Evolutionary conservation across 768 basidiomycete genomes (phyloP).

Genomic region (Termitomyces sp.): DNA sequence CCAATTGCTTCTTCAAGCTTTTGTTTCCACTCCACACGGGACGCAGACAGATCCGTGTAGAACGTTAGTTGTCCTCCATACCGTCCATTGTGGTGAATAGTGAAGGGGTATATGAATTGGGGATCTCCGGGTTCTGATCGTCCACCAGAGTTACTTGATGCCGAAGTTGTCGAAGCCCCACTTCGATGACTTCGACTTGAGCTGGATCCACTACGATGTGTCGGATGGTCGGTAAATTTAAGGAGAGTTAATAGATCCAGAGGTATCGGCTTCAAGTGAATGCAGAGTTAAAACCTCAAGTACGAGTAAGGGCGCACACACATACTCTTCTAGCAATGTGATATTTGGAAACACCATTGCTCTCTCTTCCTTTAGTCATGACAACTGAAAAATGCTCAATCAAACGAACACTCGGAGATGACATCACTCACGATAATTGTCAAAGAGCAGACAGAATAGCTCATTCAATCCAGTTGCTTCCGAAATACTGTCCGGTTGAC

Average conservation of each 20-base stretch:
- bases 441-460: slow-evolving; percentile 85
- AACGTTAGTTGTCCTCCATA: slow-evolving; percentile 80
- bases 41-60: slow-evolving; percentile 73
- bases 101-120: slow-evolving; percentile 78
- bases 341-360: slow-evolving; percentile 71
- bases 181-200: slow-evolving; percentile 55
- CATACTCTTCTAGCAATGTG: slow-evolving; percentile 73
- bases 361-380: slow-evolving; percentile 76
- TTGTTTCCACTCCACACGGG: slow-evolving; percentile 81
- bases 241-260: slow-evolving; percentile 83
- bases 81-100: slow-evolving; percentile 84
- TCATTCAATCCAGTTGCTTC: slow-evolving; percentile 83
- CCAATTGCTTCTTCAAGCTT: slow-evolving; percentile 91
- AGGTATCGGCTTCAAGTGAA: slow-evolving; percentile 70
- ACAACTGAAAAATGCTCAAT: slow-evolving; percentile 52
- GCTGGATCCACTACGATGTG: slow-evolving; percentile 63
- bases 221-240: slow-evolving; percentile 73
- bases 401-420: neutral
- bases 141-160: slow-evolving; percentile 18
- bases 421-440: slow-evolving; percentile 78
- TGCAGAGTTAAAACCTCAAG: neutral
- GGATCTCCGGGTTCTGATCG: slow-evolving; percentile 53
- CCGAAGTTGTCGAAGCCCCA: slow-evolving; percentile 20
- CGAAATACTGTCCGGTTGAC: slow-evolving; percentile 79
- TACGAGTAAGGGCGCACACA: neutral